Percentiles rank a stretch among this genome's conserved stretches.
These are phyloP conservation scores for Conidiobolus incongruus DNA, from an alignment of 371 early-diverging fungal species.

Conservation along the genomic window DNA sequence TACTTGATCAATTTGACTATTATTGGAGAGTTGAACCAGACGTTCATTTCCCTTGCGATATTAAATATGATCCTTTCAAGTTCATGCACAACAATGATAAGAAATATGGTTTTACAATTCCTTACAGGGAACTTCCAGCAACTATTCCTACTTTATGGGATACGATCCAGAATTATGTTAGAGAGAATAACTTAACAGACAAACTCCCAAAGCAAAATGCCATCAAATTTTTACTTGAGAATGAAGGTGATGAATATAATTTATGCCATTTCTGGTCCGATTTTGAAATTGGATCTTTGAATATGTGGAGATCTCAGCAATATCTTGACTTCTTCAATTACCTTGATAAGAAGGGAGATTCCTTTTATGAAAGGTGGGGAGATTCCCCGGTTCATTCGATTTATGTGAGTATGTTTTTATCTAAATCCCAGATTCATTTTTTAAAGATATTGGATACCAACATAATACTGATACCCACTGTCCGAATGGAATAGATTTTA, in stretches of 20 bases:
- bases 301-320: slow-evolving; percentile 40
- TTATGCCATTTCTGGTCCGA: slow-evolving; percentile 93
- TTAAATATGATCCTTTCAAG: slow-evolving; percentile 76
- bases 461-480: slow-evolving; percentile 44
- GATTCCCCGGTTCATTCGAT: slow-evolving; percentile 92
- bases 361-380: slow-evolving; percentile 92
- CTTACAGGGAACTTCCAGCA: slow-evolving; percentile 40
- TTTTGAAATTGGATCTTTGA: slow-evolving; percentile 80
- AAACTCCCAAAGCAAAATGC: slow-evolving; percentile 13
- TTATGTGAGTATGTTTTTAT: slow-evolving; percentile 38
- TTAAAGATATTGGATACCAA: slow-evolving; percentile 61
- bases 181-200: slow-evolving; percentile 14
- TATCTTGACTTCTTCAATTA: slow-evolving; percentile 59
- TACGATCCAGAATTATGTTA: slow-evolving; percentile 24
- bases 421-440: slow-evolving; percentile 53
- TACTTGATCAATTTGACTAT: slow-evolving; percentile 53
- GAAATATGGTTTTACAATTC: slow-evolving; percentile 67
- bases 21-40: slow-evolving; percentile 93
- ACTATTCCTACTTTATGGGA: slow-evolving; percentile 73
- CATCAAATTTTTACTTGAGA: slow-evolving; percentile 10
- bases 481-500: slow-evolving; percentile 20
- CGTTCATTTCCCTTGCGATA: slow-evolving; percentile 60
- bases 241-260: slow-evolving; percentile 10
- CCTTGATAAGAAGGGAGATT: slow-evolving; percentile 68
- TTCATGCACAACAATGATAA: slow-evolving; percentile 61